Conservation (phyloP, 129 eudicot species). For the Centrapalus pauciflorus region DNA sequence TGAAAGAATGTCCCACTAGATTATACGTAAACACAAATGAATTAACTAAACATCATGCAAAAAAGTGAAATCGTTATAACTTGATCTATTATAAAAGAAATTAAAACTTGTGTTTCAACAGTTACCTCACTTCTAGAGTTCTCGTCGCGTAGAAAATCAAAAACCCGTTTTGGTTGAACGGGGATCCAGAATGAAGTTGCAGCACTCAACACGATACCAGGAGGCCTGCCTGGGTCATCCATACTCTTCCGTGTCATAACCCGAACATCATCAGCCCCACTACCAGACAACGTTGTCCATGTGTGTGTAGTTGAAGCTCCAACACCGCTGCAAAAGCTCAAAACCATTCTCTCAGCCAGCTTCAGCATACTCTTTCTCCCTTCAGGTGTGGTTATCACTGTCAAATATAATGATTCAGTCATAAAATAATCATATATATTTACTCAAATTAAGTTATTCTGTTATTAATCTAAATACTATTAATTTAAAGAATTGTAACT, state of each 20-base stretch:
- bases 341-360: slow-evolving; percentile 96
- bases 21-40: slow-evolving; percentile 3
- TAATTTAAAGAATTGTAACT: neutral
- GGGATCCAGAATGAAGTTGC: slow-evolving; percentile 99
- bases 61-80: neutral
- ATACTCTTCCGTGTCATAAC: slow-evolving; percentile 97
- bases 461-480: neutral
- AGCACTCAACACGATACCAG: slow-evolving; percentile 95
- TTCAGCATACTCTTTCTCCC: slow-evolving; percentile 97
- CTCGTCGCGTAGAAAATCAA: slow-evolving; percentile 87
- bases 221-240: slow-evolving; percentile 99
- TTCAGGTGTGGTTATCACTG: slow-evolving; percentile 90
- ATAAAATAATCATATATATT: neutral
- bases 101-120: neutral
- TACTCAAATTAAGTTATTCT: neutral
- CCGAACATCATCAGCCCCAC: slow-evolving; percentile 95
- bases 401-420: neutral
- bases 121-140: slow-evolving; percentile 84
- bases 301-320: slow-evolving; percentile 99
- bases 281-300: slow-evolving; percentile 93
- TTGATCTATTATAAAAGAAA: neutral
- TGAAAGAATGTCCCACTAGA: slow-evolving; percentile 98
- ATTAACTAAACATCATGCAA: neutral
- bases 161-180: slow-evolving; percentile 75
- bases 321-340: slow-evolving; percentile 93